Percentiles rank a stretch among this genome's conserved stretches.
Conservation (phyloP, 2,329 filamentous ascomycete species). For the Nemania sp. region DNA sequence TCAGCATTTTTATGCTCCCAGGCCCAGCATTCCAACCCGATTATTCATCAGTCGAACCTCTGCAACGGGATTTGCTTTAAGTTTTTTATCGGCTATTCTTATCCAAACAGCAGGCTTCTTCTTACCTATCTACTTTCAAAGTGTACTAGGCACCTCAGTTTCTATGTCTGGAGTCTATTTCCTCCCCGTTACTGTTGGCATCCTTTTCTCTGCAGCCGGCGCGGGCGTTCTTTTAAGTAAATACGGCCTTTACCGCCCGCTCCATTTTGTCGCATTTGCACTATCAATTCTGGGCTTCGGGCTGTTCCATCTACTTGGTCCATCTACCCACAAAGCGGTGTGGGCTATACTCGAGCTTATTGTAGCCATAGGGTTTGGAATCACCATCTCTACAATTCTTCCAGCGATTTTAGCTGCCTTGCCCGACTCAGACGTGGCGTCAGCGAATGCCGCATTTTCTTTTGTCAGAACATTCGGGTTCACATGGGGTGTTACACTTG, state of each 20-base stretch:
- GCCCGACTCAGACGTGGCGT: constrained; percentile 13
- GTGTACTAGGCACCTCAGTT: background rate
- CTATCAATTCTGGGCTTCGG: background rate
- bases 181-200: background rate
- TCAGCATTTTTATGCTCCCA: no score
- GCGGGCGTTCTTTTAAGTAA: background rate
- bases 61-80: no score
- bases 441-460: background rate
- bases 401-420: background rate
- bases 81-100: no score
- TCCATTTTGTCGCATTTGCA: background rate
- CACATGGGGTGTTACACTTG: constrained; percentile 9
- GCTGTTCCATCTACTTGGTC: background rate
- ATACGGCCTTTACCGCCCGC: background rate
- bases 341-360: no score
- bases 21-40: no score
- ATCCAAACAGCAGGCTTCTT: no score
- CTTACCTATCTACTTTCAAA: background rate
- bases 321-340: no score
- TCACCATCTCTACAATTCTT: no score
- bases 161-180: background rate
- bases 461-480: constrained; percentile 17
- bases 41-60: no score
- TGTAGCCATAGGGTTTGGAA: no score
- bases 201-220: background rate